Evolutionary conservation across 1,139 yeast genomes (phyloP).

Genomic region (Blastobotrys malaysiensis): DNA sequence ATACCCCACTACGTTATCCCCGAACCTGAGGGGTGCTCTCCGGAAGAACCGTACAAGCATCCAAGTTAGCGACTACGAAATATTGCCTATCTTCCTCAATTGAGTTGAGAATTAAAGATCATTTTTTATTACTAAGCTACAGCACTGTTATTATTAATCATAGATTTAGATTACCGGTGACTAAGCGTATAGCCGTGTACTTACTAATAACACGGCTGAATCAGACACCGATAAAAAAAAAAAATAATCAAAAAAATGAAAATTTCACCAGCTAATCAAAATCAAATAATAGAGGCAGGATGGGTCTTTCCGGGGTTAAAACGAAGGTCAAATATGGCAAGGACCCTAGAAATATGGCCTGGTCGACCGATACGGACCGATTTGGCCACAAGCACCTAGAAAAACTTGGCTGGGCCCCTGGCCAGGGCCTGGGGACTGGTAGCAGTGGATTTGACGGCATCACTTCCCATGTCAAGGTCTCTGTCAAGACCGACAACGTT

Average conservation of each 20-base stretch:
- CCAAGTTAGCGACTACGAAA: too few species aligned
- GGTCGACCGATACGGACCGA: constrained; percentile 82
- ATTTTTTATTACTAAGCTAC: not conserved
- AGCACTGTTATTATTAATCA: too few species aligned
- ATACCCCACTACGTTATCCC: too few species aligned
- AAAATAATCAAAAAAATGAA: not conserved
- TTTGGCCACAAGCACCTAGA: constrained; percentile 86
- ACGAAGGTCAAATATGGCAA: constrained; percentile 80
- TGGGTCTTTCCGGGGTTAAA: constrained; percentile 90
- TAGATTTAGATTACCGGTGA: too few species aligned
- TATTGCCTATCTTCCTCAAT: too few species aligned
- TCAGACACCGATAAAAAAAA: constrained; percentile 1
- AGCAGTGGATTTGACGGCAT: constrained; percentile 43
- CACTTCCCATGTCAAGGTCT: constrained; percentile 78
- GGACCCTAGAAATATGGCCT: constrained; percentile 90
- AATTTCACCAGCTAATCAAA: not conserved
- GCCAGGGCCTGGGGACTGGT: constrained; percentile 76
- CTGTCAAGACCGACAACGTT: constrained; percentile 69
- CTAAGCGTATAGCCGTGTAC: too few species aligned
- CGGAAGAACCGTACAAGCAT: too few species aligned
- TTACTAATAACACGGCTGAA: not conserved
- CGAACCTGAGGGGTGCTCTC: too few species aligned
- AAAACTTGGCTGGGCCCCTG: constrained; percentile 88
- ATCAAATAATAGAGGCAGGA: constrained; percentile 12
- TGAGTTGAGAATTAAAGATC: too few species aligned